A percentile compares a stretch with the other conserved stretches of the same genome.
These are phyloP conservation scores for Saccharomycopsis lassenensis DNA, from an alignment of 805 yeast species.

Conservation along the genomic window DNA sequence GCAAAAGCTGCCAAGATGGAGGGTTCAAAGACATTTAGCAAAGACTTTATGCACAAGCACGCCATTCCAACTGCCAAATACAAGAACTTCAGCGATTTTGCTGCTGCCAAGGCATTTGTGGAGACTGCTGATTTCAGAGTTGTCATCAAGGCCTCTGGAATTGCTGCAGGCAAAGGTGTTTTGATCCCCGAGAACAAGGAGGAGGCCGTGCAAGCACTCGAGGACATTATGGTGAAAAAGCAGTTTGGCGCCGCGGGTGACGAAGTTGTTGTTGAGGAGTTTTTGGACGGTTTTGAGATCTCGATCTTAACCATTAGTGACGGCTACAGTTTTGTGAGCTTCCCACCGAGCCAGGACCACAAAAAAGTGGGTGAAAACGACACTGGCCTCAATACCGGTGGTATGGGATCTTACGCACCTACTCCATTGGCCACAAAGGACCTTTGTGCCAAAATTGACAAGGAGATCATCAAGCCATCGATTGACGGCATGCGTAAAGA, in stretches of 20 bases:
- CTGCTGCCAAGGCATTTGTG: constrained; percentile 64
- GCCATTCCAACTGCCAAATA: constrained; percentile 90
- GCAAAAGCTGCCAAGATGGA: constrained; percentile 87
- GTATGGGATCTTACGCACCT: constrained; percentile 99
- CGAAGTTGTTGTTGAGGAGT: constrained; percentile 91
- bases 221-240: constrained; percentile 79
- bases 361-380: constrained; percentile 92
- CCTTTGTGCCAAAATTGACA: constrained; percentile 58
- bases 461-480: constrained; percentile 75
- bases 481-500: constrained; percentile 94
- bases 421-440: constrained; percentile 81
- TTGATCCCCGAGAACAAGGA: constrained; percentile 74
- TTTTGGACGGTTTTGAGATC: constrained; percentile 92
- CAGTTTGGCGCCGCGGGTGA: constrained; percentile 93
- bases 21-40: constrained; percentile 92
- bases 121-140: constrained; percentile 56
- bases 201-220: constrained; percentile 78
- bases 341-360: constrained; percentile 98
- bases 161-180: constrained; percentile 99
- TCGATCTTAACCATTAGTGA: constrained; percentile 86
- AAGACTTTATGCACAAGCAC: constrained; percentile 87
- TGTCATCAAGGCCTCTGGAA: constrained; percentile 94
- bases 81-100: constrained; percentile 68
- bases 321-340: constrained; percentile 81
- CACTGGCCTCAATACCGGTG: constrained; percentile 93